Evolutionary conservation across 1,284 basidiomycete species (phyloP), one percentile per base, ranked within the genome.

Genomic region (Malassezia vespertilionis): DNA sequence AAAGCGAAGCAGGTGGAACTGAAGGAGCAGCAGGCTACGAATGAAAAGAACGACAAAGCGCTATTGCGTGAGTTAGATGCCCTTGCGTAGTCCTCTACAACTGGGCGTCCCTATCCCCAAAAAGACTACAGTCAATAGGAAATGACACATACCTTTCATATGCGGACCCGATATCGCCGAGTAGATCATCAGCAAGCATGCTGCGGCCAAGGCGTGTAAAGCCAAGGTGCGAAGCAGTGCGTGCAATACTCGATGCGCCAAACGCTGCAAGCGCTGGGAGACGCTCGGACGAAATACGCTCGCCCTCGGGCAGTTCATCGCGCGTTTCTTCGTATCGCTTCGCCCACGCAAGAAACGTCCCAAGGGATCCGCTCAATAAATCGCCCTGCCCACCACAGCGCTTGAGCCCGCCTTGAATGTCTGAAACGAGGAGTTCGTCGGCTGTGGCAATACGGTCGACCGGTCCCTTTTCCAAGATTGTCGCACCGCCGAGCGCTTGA

Each of bases 371-470:
- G 57, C 82, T 84, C 42, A 97, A 72, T 36, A 97, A 81, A 72
- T 97, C 91, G 0, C 91, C 91, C 71, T 96, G 91, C 1, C 90
- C 90, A 17, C 91, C 91, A 60, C 88, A 90, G 42, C 91, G 77
- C 74, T 93, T 93, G 56, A 88, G 67, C 1, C 88, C 87, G 2
- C 91, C 91, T 44, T 79, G 74, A 0, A 76, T 73, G 53, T 84
- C 81, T 23, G 84, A 79, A 5, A 21, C 23, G 5, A 22, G 15
- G 2, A 35, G 10, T n/a, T 24, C 42, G 27, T 2, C 9, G 11
- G 15, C 26, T 30, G 46, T 15, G 4, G 73, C 75, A 26, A 71
- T 67, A 4, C 63, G 46, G 38, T 71, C 69, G 7, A 58, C 48
- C 0, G 75, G 72, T 4, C 91, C 93, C 71, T 97, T 97, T 65